Evolutionary conservation across 306 rosid species (phyloP), one percentile per base, ranked within the genome.

Genomic region (Alnus glutinosa): DNA sequence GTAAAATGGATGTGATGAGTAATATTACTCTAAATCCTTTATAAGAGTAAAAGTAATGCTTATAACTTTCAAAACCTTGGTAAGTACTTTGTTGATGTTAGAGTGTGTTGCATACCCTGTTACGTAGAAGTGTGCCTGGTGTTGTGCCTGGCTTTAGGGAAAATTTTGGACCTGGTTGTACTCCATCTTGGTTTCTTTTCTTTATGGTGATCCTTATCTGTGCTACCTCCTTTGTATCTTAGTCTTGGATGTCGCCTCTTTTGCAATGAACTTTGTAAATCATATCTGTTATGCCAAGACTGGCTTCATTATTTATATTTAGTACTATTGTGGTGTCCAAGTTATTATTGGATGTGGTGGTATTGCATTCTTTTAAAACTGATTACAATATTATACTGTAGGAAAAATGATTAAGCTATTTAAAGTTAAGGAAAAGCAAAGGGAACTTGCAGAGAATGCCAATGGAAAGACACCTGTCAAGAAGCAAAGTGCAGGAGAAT

Each of bases 361-460:
- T 30, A 49, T 30, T 47, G 55, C 55, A 19, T 49, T 71, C 16
- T 18, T 71, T 71, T 39, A 47, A 42, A 68, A 7, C 72, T 39
- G 72, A 23, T 70, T 78, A 39, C 30, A 63, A n/a, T 71, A 51
- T 67, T 55, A 9, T 71, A 32, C 37, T 78, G 79, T 70, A 87
- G 88, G 85, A 77, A 84, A 79, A 67, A 89, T 89, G 90, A 89
- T 89, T 36, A 84, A 76, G 80, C 87, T 89, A 36, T 89, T 89
- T 78, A 89, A 89, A 70, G 92, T 86, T 70, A 88, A 88, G 88
- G 92, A 88, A 80, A 89, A 84, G 77, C 90, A 84, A 81, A 86
- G 85, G 69, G 89, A 88, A 75, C 75, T 77, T 58, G 90, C 90
- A 48, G 81, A 78, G 73, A 89, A 80, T 70, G 90, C 90, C 62